These are phyloP conservation scores for Thoreauomyces humboldtii DNA, from an alignment of 192 early-diverging fungal genomes.

Conservation along the genomic window DNA sequence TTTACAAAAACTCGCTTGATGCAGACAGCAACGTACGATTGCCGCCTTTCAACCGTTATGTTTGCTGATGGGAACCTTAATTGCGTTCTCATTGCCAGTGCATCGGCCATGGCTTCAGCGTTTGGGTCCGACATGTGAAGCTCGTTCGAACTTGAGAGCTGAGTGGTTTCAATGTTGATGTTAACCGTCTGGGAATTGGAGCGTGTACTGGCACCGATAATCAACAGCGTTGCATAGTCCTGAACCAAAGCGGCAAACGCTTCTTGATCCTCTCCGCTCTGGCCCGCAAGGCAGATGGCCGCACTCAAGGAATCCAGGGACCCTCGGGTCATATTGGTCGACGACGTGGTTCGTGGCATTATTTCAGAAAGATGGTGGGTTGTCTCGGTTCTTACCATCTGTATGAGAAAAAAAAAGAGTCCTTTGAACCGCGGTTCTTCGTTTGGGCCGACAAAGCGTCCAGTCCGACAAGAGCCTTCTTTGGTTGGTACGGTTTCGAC, in stretches of 20 bases:
- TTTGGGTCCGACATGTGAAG: neutral
- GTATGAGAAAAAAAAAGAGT: neutral
- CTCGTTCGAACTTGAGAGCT: neutral
- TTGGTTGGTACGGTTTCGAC: too few relatives aligned
- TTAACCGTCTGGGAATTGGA: neutral
- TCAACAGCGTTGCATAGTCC: neutral
- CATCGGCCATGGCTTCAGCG: conserved; percentile 1
- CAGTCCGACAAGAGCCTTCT: too few relatives aligned
- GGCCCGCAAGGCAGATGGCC: neutral
- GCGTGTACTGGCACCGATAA: neutral
- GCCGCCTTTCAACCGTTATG: neutral
- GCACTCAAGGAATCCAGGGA: neutral
- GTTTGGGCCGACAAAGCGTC: too few relatives aligned
- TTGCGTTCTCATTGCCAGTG: neutral
- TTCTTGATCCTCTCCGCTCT: neutral
- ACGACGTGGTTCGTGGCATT: neutral
- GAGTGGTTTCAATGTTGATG: neutral
- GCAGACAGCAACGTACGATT: conserved; percentile 6
- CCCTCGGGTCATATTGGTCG: neutral
- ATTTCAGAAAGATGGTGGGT: conserved; percentile 3
- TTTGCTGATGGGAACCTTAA: neutral
- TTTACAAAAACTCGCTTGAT: neutral
- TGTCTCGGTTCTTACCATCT: neutral
- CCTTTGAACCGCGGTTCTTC: too few relatives aligned
- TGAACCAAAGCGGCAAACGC: neutral